Base-by-base conservation (phyloP, 768 basidiomycete genomes). In the Kwoniella bestiolae region DNA sequence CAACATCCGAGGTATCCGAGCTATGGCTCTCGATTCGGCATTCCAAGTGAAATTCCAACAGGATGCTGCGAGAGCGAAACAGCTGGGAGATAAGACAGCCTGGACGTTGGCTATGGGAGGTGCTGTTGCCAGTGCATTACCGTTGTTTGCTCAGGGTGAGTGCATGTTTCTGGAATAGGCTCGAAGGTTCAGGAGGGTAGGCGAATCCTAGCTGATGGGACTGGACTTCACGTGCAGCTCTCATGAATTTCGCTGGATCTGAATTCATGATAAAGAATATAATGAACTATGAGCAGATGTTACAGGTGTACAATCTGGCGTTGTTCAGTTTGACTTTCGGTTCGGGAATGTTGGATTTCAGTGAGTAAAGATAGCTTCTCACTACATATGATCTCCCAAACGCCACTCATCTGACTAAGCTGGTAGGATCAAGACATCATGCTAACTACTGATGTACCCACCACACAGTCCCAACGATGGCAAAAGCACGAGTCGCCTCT, bases 271-370 rank as follows among this genome's bases (percentile, higher is more conserved):
- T 88, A 3, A 84, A 85, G 1, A 93, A 91, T 8, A 87, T 86
- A 23, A 95, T 95, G 80, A 86, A 87, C 8, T 98, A 94, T 79
- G 85, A 90, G 65, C 88, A 89, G 74, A 91, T 96, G 90, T 86
- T 95, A 32, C 87, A 94, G 81, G 90, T 91, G 26, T 87, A 95
- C 74, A 89, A 94, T 60, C 84, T 98, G 45, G 90, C 98, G 56
- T 88, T 96, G 16, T 98, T 98, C 83, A 88, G 91, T 7, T 89
- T 99, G 60, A 90, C 92, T 11, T 94, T 97, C 65, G 92, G 92
- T 0, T 87, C 90, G 23, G 91, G 92, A 77, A 84, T 94, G 66
- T 90, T 97, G 88, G 86, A 87, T n/a, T 97, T 96, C 82, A 89
- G 92, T 93, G 77, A 71, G 91, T 87, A n/a, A n/a, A n/a, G n/a